A percentile compares a stretch with the other conserved stretches of the same genome.
phyloP scores from a whole-genome alignment of 768 basidiomycete species.

The Antrodiella citrinella region DNA sequence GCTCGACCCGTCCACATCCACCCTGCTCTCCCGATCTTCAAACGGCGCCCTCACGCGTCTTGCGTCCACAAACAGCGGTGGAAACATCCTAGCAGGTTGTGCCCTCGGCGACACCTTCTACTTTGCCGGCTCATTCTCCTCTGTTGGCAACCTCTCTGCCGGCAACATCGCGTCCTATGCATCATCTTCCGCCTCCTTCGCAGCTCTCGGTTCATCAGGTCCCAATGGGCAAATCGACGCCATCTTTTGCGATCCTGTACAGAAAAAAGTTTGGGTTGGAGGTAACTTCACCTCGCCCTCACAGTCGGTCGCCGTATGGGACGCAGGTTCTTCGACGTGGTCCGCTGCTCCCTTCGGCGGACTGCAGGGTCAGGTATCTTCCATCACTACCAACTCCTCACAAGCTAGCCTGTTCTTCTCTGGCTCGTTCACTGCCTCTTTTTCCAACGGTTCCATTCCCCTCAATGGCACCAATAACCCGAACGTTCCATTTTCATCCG shows the following conservation, averaged over 20 bases:
- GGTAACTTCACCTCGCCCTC: constrained; percentile 67
- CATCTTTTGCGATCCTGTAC: constrained; percentile 66
- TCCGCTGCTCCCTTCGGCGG: constrained; percentile 74
- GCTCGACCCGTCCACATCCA: constrained; percentile 60
- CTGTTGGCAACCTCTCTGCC: constrained; percentile 50
- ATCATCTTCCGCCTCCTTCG: constrained; percentile 46
- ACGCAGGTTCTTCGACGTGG: constrained; percentile 59
- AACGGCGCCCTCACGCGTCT: constrained; percentile 63
- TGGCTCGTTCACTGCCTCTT: constrained; percentile 79
- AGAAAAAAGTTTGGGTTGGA: constrained; percentile 68
- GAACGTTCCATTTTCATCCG: constrained; percentile 73
- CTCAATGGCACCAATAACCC: constrained; percentile 72
- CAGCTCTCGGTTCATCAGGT: constrained; percentile 56
- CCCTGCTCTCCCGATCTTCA: constrained; percentile 55
- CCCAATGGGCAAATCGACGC: constrained; percentile 70
- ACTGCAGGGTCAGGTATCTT: constrained; percentile 65
- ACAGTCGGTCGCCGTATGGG: constrained; percentile 65
- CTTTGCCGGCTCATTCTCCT: constrained; percentile 77
- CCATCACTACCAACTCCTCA: constrained; percentile 70
- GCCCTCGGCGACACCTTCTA: constrained; percentile 61
- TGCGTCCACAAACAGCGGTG: constrained; percentile 76
- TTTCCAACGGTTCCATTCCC: constrained; percentile 42
- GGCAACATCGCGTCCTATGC: constrained; percentile 75
- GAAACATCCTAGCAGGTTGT: constrained; percentile 70
- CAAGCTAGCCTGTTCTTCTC: constrained; percentile 74